Conservation (phyloP, 1,284 basidiomycete species). For the Caloboletus firmus region DNA sequence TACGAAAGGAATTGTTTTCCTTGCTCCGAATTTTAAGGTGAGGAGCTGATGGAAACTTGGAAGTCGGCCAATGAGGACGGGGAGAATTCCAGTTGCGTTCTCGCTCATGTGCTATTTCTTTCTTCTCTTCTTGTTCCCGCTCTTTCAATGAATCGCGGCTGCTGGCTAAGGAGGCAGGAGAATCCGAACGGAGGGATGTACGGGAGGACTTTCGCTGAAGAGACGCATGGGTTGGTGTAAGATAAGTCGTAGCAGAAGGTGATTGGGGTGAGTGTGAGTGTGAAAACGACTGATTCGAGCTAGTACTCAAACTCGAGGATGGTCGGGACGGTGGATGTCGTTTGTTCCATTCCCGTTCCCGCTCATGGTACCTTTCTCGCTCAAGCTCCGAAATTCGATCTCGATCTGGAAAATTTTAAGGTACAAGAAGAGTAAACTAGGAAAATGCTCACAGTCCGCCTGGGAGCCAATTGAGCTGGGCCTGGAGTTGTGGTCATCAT, state of each 20-base stretch:
- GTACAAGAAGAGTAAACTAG: not conserved
- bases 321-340: conserved; percentile 36
- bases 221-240: conserved; percentile 35
- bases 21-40: conserved; percentile 4
- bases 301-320: conserved; percentile 35
- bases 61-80: conserved; percentile 47
- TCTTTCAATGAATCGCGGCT: conserved; percentile 37
- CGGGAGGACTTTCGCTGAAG: conserved; percentile 33
- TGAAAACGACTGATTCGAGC: conserved; percentile 33
- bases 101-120: conserved; percentile 42
- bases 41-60: conserved; percentile 24
- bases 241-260: conserved; percentile 35
- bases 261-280: conserved; percentile 36
- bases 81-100: conserved; percentile 63
- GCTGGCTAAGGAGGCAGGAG: conserved; percentile 42
- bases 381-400: conserved; percentile 46
- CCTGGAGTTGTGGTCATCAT: conserved; percentile 41
- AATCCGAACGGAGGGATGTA: conserved; percentile 40
- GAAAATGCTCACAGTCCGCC: conserved; percentile 44
- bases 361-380: conserved; percentile 43
- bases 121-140: conserved; percentile 36
- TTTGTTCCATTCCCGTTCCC: conserved; percentile 59
- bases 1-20: conserved; percentile 17
- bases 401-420: conserved; percentile 37
- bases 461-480: conserved; percentile 48